Conservation (phyloP, 345 rosid genomes). For the Cardiospermum halicacabum region DNA sequence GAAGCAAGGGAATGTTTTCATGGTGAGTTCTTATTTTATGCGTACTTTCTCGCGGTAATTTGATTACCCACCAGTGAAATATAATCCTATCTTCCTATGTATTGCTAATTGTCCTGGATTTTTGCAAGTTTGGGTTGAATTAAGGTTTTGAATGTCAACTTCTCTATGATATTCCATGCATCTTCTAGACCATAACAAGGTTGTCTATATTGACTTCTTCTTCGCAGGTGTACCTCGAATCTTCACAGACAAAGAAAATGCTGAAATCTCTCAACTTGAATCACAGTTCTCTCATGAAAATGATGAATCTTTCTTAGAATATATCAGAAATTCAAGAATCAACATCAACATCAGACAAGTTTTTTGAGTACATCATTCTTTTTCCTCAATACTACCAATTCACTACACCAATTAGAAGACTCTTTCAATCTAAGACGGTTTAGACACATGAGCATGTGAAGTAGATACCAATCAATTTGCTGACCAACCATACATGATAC, state of each 20-base stretch:
- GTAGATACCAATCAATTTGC: neutral
- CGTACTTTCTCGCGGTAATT: neutral
- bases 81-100: neutral
- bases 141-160: neutral
- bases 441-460: neutral
- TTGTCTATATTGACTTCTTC: neutral
- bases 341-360: conserved; percentile 89
- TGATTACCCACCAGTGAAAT: neutral
- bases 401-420: neutral
- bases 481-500: neutral
- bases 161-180: neutral
- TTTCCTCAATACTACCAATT: neutral
- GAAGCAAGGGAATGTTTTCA: conserved; percentile 95
- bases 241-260: conserved; percentile 56
- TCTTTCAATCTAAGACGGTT: neutral
- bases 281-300: conserved; percentile 32
- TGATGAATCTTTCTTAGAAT: conserved; percentile 43
- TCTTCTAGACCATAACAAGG: neutral
- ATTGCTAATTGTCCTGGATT: neutral
- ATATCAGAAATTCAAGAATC: conserved; percentile 73
- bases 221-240: conserved; percentile 79
- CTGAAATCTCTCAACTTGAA: conserved; percentile 59
- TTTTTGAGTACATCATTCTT: conserved; percentile 27
- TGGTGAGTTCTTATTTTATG: conserved; percentile 39
- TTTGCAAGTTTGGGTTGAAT: neutral